A percentile compares a stretch with the other conserved stretches of the same genome.
These are phyloP conservation scores for Aspergillus sclerotialis DNA, from an alignment of 2,329 filamentous ascomycete genomes.

Conservation along the genomic window DNA sequence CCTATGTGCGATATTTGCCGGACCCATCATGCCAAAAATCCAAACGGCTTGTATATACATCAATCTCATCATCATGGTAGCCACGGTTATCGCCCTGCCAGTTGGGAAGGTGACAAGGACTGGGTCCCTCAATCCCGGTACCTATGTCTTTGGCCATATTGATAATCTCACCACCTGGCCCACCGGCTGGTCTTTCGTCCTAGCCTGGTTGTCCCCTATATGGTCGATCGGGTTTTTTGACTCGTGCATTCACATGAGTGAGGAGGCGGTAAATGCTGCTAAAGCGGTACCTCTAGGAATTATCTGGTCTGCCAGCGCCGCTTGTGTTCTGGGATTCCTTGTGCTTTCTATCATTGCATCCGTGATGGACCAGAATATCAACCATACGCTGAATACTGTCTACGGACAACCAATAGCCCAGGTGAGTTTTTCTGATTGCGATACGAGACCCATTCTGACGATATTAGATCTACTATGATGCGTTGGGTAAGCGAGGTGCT, in stretches of 20 bases:
- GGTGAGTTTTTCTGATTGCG: conserved; percentile 13
- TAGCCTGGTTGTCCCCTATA: conserved; percentile 55
- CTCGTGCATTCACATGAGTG: conserved; percentile 53
- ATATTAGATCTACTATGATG: conserved; percentile 52
- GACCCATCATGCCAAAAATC: conserved; percentile 53
- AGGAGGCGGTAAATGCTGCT: conserved; percentile 55
- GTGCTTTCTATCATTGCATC: conserved; percentile 52
- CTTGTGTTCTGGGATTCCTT: conserved; percentile 51
- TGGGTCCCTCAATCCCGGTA: conserved; percentile 25
- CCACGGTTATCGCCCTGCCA: conserved; percentile 52
- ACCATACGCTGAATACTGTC: conserved; percentile 39
- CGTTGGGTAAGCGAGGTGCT: conserved; percentile 52
- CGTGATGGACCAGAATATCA: conserved; percentile 49
- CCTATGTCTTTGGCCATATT: conserved; percentile 51
- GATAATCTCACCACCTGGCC: conserved; percentile 55
- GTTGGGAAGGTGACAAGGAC: conserved; percentile 36
- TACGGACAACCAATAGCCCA: conserved; percentile 56
- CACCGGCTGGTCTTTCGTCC: conserved; percentile 52
- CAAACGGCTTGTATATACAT: conserved; percentile 51
- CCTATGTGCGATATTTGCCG: conserved; percentile 46
- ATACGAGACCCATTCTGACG: background rate
- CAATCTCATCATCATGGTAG: conserved; percentile 50
- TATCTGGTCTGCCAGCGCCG: conserved; percentile 46
- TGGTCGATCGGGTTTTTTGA: conserved; percentile 54
- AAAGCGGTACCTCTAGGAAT: conserved; percentile 55